Conservation (phyloP, 2,329 filamentous ascomycete species). For the Cladophialophora psammophila region DNA sequence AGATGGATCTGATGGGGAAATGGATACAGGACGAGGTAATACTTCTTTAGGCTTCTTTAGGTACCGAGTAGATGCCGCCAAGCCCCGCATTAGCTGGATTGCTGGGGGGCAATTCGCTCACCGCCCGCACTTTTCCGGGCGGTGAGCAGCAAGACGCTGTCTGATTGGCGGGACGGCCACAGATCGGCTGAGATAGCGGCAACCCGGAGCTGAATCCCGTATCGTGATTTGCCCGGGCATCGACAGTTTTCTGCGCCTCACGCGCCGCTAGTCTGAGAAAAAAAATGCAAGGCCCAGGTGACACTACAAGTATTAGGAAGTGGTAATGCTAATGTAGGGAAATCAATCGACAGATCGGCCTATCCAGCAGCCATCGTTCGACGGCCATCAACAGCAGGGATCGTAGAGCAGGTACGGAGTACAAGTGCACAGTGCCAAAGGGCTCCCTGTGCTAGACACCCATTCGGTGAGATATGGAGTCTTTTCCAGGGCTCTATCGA, state of each 20-base stretch:
- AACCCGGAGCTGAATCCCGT: neutral
- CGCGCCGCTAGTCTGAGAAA: neutral
- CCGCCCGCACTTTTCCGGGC: slow-evolving; percentile 10
- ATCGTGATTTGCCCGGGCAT: slow-evolving; percentile 21
- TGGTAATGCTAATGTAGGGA: neutral
- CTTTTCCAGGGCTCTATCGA: neutral
- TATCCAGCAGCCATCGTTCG: neutral
- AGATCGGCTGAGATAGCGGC: slow-evolving; percentile 1
- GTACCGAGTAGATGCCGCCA: too few relatives aligned
- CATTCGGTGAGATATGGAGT: neutral
- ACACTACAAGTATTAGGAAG: too few relatives aligned
- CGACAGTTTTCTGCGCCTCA: neutral
- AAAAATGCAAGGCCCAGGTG: neutral
- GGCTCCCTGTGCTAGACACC: too few relatives aligned
- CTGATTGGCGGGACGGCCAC: neutral
- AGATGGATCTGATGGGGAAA: neutral
- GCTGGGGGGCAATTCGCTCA: neutral
- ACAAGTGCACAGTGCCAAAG: too few relatives aligned
- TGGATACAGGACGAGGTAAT: neutral
- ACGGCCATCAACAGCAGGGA: neutral
- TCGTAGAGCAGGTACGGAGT: neutral
- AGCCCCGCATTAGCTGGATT: neutral
- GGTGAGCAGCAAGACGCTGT: neutral
- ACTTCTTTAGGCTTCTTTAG: too few relatives aligned
- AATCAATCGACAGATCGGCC: neutral